phyloP scores from a whole-genome alignment of 2,329 filamentous ascomycete genomes.

The Ophiostoma ulmi region DNA sequence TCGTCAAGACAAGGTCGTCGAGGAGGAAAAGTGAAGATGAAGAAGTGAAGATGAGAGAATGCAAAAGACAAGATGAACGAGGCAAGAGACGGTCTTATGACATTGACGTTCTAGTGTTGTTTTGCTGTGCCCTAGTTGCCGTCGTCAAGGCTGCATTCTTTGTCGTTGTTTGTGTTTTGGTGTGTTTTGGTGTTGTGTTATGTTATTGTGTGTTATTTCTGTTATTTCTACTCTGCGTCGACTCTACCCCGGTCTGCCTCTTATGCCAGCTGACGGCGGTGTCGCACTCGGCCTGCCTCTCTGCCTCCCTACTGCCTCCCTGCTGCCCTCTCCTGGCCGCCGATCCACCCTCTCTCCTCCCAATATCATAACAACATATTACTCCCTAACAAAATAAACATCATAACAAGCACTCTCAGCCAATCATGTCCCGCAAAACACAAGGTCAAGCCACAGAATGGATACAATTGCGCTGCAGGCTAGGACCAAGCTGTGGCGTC shows the following conservation, averaged over 20 bases:
- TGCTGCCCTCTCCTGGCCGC: conserved; percentile 7
- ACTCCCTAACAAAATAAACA: conserved; percentile 23
- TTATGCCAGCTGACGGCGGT: conserved; percentile 12
- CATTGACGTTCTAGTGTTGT: neutral
- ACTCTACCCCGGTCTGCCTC: conserved; percentile 8
- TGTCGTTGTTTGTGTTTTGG: conserved; percentile 15
- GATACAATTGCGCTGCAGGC: conserved; percentile 16
- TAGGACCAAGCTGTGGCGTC: conserved; percentile 18
- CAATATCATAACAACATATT: conserved; percentile 10
- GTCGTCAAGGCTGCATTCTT: conserved; percentile 23
- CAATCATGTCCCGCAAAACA: conserved; percentile 21
- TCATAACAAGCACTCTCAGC: conserved; percentile 21
- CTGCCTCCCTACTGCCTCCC: neutral
- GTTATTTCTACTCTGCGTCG: neutral
- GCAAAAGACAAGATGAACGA: conserved; percentile 12
- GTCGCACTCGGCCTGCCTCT: conserved; percentile 16
- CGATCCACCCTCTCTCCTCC: conserved; percentile 8
- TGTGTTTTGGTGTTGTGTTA: conserved; percentile 12
- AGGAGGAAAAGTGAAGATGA: neutral
- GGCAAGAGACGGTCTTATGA: neutral
- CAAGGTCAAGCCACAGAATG: conserved; percentile 23
- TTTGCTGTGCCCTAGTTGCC: neutral
- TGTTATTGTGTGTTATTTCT: conserved; percentile 13
- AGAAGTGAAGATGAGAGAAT: neutral
- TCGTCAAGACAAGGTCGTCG: neutral